These are phyloP conservation scores for Lentinula lateritia DNA, from an alignment of 768 basidiomycete species.

Conservation along the genomic window DNA sequence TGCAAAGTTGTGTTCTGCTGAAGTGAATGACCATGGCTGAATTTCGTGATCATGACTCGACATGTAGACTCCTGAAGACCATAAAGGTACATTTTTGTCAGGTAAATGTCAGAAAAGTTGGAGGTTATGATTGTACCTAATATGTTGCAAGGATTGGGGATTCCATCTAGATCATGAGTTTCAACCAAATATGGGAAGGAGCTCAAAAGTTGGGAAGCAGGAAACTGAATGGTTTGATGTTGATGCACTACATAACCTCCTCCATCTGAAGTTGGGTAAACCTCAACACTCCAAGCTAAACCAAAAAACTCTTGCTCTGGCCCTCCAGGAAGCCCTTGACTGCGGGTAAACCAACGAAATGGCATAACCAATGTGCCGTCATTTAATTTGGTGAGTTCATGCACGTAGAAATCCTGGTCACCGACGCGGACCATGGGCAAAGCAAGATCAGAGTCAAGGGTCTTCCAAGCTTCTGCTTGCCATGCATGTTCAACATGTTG, in stretches of 20 bases:
- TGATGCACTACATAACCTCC: background rate
- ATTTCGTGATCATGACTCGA: background rate
- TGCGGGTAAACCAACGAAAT: background rate
- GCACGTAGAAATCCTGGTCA: slow-evolving; percentile 3
- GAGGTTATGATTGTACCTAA: background rate
- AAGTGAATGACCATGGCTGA: background rate
- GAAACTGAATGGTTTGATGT: background rate
- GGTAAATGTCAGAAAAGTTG: background rate
- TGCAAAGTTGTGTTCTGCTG: background rate
- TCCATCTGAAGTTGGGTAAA: background rate
- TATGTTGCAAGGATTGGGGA: background rate
- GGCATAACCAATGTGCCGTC: background rate
- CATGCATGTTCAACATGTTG: slow-evolving; percentile 9
- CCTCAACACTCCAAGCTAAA: background rate
- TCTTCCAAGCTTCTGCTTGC: slow-evolving; percentile 9
- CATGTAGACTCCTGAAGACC: background rate
- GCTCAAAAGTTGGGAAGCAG: slow-evolving; percentile 1
- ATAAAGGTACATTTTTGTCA: background rate
- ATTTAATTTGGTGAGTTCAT: background rate
- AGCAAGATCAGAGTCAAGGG: background rate
- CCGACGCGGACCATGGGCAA: background rate
- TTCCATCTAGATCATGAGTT: background rate
- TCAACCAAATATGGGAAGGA: slow-evolving; percentile 5
- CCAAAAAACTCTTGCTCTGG: background rate
- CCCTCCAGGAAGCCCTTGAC: no score